Base-by-base conservation (phyloP, 306 rosid genomes). In the Dryas octopetala region DNA sequence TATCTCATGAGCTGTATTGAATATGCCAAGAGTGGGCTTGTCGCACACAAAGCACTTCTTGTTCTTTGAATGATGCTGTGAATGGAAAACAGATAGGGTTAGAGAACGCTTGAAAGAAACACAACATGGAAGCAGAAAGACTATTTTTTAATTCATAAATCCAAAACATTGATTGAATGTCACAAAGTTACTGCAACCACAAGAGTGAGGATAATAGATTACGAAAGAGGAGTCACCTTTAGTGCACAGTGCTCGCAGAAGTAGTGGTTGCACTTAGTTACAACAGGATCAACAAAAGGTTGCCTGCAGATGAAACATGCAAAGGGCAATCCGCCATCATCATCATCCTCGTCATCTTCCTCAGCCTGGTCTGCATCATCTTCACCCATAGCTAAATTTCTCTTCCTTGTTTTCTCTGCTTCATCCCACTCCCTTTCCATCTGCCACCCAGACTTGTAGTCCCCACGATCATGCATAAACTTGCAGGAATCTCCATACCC, bases 391-490 rank as follows among this genome's bases (percentile, higher is more conserved):
- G 98, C 96, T 62, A 89, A 67, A 70, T 91, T 89, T 84, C 91
- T 87, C 85, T 75, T 93, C 80, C 98, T 87, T 38, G 80, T 81
- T 83, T 93, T 93, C 91, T 90, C 96, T 51, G 88, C 92, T 71
- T 93, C 98, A 0, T 93, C 95, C 98, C 98, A 93, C 71, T 93
- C 98, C 88, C 86, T 89, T 73, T 93, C 98, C 96, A 89, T 7
- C 77, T 89, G 96, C 98, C 98, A 93, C 32, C 98, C 96, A 66
- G 96, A 79, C 81, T 93, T 90, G 86, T 93, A 93, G 74, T 93
- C 98, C 74, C 96, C 98, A n/a, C 96, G 91, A 79, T 90, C 98
- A 79, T 93, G 98, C 98, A 90, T 89, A 75, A 93, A 93, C 78
- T 93, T 90, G 74, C 95, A 90, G 0, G 98, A 66, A 79, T 90